Percentiles rank a stretch among this genome's conserved stretches.
phyloP scores from a whole-genome alignment of 2,329 filamentous ascomycete genomes.

The Fusarium liriodendri region DNA sequence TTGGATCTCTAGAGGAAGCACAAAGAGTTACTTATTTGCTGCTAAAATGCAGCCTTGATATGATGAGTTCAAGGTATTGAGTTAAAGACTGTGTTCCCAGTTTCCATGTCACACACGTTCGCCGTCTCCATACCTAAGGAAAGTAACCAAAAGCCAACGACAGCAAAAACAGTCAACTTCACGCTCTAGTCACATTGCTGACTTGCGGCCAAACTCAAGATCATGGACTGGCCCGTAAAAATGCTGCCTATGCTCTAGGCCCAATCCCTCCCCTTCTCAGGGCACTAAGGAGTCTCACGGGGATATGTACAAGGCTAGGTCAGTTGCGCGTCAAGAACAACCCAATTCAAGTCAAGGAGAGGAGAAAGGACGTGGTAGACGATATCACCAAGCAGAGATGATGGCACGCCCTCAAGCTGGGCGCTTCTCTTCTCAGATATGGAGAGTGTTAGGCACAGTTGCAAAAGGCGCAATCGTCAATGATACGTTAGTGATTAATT shows the following conservation, averaged over 20 bases:
- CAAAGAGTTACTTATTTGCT: not conserved
- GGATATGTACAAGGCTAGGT: not conserved
- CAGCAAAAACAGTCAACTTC: too few species aligned
- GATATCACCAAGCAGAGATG: not conserved
- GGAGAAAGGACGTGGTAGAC: not conserved
- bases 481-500: not conserved
- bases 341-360: not conserved
- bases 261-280: not conserved
- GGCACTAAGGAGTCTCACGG: too few species aligned
- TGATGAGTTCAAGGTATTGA: not conserved
- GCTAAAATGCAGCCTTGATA: not conserved
- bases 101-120: too few species aligned
- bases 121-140: not conserved
- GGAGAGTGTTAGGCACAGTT: not conserved
- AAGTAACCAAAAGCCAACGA: too few species aligned
- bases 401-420: not conserved
- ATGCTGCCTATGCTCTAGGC: too few species aligned
- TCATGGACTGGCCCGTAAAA: rapidly evolving
- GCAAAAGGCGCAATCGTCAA: not conserved
- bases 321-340: not conserved
- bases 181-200: too few species aligned
- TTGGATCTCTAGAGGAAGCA: not conserved
- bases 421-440: not conserved
- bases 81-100: not conserved
- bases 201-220: not conserved